Evolutionary conservation across 2,329 filamentous ascomycete genomes (phyloP).

Genomic region (Thielaviopsis punctulata): DNA sequence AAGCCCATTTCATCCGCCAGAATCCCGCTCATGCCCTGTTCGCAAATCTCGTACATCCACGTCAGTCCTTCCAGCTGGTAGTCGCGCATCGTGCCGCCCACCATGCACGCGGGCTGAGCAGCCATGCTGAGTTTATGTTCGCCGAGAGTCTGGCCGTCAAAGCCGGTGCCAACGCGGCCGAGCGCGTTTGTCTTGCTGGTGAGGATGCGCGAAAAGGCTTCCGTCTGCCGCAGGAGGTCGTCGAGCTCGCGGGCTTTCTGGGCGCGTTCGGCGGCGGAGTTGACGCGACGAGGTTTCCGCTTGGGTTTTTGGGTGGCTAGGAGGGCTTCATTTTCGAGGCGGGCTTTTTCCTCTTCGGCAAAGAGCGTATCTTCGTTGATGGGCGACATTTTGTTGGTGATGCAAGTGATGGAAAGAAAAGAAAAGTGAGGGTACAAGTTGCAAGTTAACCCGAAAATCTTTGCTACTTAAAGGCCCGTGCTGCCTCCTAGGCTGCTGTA

Average conservation of each 20-base stretch:
- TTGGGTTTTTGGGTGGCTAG: constrained; percentile 30
- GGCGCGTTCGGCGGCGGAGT: constrained; percentile 30
- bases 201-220: constrained; percentile 43
- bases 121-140: constrained; percentile 61
- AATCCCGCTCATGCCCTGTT: constrained; percentile 78
- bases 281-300: constrained; percentile 31
- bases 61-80: constrained; percentile 91
- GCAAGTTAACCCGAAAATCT: no score
- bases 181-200: constrained; percentile 46
- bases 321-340: constrained; percentile 21
- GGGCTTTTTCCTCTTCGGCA: constrained; percentile 22
- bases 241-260: constrained; percentile 42
- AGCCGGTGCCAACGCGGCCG: constrained; percentile 41
- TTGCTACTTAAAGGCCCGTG: no score
- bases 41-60: constrained; percentile 74
- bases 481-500: background rate
- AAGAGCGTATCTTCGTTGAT: constrained; percentile 16
- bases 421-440: no score
- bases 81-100: constrained; percentile 76
- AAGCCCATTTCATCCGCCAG: constrained; percentile 89
- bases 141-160: constrained; percentile 41
- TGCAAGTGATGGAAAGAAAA: background rate
- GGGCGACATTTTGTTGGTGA: constrained; percentile 1
- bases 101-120: constrained; percentile 68
- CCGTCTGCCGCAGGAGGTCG: constrained; percentile 40